These are phyloP conservation scores for Mrakiaceae sp. DNA, from an alignment of 1,284 basidiomycete species.

Conservation along the genomic window DNA sequence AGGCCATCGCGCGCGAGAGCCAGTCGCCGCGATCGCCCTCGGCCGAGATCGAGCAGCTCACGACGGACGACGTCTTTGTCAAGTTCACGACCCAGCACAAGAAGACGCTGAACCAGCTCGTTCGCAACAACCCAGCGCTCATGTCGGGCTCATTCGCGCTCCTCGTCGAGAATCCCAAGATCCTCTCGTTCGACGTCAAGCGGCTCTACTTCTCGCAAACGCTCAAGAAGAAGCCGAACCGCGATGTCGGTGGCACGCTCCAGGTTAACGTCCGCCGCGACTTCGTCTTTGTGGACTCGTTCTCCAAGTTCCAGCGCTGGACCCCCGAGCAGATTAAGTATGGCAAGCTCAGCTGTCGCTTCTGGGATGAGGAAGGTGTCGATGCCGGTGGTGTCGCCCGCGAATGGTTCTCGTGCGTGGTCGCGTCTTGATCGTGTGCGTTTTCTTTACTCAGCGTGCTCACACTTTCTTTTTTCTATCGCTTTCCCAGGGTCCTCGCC, in stretches of 20 bases:
- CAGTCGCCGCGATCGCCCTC: constrained; percentile 33
- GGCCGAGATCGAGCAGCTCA: constrained; percentile 50
- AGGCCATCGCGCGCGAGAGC: constrained; percentile 15
- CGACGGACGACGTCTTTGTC: constrained; percentile 76
- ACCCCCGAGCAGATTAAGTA: constrained; percentile 95
- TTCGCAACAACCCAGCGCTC: constrained; percentile 91
- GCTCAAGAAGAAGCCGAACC: constrained; percentile 69
- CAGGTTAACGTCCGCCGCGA: constrained; percentile 87
- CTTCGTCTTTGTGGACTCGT: constrained; percentile 95
- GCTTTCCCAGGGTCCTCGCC: constrained; percentile 70
- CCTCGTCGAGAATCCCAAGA: constrained; percentile 87
- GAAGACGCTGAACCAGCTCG: constrained; percentile 93
- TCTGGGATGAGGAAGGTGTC: constrained; percentile 95
- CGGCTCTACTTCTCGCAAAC: constrained; percentile 97
- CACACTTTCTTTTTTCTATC: background rate
- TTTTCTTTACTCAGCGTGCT: background rate
- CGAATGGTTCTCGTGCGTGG: constrained; percentile 58
- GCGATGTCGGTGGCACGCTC: constrained; percentile 71
- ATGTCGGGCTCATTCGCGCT: constrained; percentile 98
- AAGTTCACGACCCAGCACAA: constrained; percentile 89
- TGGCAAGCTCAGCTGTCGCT: constrained; percentile 92
- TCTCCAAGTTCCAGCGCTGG: constrained; percentile 78
- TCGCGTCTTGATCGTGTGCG: background rate
- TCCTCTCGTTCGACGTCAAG: constrained; percentile 99
- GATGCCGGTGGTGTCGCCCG: constrained; percentile 97